Base-by-base conservation (phyloP, 208 protist species). In the Trypanosoma boissoni region DNA sequence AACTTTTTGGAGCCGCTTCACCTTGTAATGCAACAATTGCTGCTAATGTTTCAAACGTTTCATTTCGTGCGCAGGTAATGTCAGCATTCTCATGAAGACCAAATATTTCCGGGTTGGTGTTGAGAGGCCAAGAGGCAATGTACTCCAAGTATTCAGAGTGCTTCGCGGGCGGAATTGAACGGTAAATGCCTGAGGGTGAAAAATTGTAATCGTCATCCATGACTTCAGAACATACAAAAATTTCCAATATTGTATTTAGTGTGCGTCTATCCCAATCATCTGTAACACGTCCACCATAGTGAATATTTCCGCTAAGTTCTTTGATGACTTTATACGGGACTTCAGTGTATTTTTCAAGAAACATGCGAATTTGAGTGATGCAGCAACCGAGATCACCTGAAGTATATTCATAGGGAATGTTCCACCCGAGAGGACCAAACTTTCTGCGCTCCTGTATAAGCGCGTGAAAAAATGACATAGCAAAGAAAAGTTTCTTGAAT, bases 351-450 rank as follows among this genome's bases (percentile, higher is more conserved):
- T 98, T 97, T 70, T 98, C 92, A 6, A 99, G 68, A 74, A 98
- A 98, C 85, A 97, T 96, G 46, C 89, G 86, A 23, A 98, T 89
- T 74, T 97, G 91, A 21, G 71, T 72, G 26, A 91, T 63, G 49
- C 92, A 98, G 56, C 98, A 97, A 34, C 78, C 67, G 3, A 99
- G 80, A 74, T 99, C 98, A 39, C 88, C 88, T 6, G 88, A 86
- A 9, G 91, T 99, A 84, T 98, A 99, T 72, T 99, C 97, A 83
- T 99, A 99, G 0, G 86, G 78, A 57, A 99, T 98, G 76, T 99
- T 99, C 95, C 97, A 99, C 21, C 98, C 98, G 2, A 99, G 83
- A 37, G 98, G 78, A 28, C 98, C 98, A 72, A 99, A 99, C 82
- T 99, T 99, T 57, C 97, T 80, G 50, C 98, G 80, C 70, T 99